Evolutionary conservation across 768 basidiomycete genomes (phyloP), one percentile per base, ranked within the genome.

Genomic region (Hygrophorus russula): DNA sequence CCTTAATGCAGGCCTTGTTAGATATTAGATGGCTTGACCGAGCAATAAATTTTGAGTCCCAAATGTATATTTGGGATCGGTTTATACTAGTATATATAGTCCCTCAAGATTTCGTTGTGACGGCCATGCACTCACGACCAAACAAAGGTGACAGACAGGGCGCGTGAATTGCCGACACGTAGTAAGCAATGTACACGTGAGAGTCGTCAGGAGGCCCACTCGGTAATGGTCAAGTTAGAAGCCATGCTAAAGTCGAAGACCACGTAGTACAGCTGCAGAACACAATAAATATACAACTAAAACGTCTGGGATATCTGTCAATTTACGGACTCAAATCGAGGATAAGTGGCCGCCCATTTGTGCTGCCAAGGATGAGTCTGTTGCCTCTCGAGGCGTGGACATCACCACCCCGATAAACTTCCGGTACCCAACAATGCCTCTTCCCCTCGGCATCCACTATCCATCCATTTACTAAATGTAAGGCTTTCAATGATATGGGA

Each of bases 61-160:
- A n/a, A n/a, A n/a, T n/a, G n/a, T n/a, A n/a, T n/a, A n/a, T n/a
- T n/a, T n/a, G n/a, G n/a, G n/a, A n/a, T n/a, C n/a, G n/a, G n/a
- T n/a, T n/a, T n/a, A n/a, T n/a, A n/a, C n/a, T n/a, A n/a, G n/a
- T n/a, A n/a, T n/a, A n/a, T n/a, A n/a, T n/a, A n/a, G n/a, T n/a
- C n/a, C n/a, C n/a, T n/a, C n/a, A n/a, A n/a, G n/a, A n/a, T n/a
- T n/a, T n/a, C n/a, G n/a, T n/a, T n/a, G n/a, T n/a, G n/a, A n/a
- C n/a, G n/a, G n/a, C n/a, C n/a, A n/a, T n/a, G n/a, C n/a, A n/a
- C n/a, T n/a, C n/a, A n/a, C n/a, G n/a, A n/a, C n/a, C n/a, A n/a
- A 96, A 76, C 0, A 91, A 89, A 0, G 89, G 68, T 0, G 93
- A 74, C 49, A 97, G 65, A n/a, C n/a, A n/a, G 0, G 96, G 96